Percentiles rank a stretch among this genome's conserved stretches.
Conservation (phyloP, 164 flowering plant species). For the Chimonanthus praecox region DNA sequence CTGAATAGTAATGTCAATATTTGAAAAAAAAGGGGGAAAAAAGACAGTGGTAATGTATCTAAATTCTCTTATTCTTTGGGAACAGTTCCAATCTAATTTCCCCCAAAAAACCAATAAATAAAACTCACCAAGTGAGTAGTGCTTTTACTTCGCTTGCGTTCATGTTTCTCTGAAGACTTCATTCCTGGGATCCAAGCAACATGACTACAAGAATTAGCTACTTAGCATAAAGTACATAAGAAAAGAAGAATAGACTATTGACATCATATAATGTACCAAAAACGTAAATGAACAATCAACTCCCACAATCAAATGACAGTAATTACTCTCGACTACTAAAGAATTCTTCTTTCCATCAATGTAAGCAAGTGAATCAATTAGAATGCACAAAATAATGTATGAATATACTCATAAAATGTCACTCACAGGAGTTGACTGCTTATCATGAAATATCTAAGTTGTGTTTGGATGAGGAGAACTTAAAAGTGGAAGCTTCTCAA, state of each 20-base stretch:
- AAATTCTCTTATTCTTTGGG: no score
- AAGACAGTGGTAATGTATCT: no score
- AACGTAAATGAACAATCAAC: no score
- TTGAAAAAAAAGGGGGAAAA: no score
- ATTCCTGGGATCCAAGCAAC: constrained; percentile 1
- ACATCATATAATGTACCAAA: no score
- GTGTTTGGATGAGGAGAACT: not conserved
- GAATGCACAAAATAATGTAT: not conserved
- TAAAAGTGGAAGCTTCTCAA: no score
- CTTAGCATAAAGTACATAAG: not conserved
- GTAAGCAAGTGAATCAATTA: not conserved
- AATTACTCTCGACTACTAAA: no score
- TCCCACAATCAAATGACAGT: no score
- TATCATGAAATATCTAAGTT: not conserved
- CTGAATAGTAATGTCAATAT: not conserved
- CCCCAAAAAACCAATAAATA: not conserved
- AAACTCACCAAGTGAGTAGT: not conserved
- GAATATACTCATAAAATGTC: not conserved
- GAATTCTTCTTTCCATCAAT: no score
- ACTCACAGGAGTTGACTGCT: not conserved
- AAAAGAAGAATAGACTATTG: not conserved
- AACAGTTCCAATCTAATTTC: no score
- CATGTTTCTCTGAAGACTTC: constrained; percentile 8
- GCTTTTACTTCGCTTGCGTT: constrained; percentile 4
- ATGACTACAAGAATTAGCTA: no score